phyloP scores from a whole-genome alignment of 177 flowering plant species.

The Vitis hybrid region DNA sequence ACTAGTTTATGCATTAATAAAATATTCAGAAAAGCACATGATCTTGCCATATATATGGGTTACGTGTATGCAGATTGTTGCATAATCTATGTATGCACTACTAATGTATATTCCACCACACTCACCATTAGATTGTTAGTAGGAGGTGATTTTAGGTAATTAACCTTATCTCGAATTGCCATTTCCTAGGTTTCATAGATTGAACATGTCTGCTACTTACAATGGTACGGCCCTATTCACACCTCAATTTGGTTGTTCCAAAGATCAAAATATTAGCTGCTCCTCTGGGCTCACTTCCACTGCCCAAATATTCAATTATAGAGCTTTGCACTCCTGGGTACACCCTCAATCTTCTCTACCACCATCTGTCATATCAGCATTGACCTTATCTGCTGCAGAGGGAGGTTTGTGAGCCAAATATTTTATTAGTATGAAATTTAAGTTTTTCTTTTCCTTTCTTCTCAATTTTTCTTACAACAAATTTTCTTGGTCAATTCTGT shows the following conservation, averaged over 20 bases:
- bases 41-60: too few relatives aligned
- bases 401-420: conserved; percentile 8
- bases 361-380: conserved; percentile 1
- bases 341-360: conserved; percentile 6
- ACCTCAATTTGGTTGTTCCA: conserved; percentile 21
- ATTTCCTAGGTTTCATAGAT: conserved; percentile 69
- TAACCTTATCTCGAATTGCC: conserved; percentile 1
- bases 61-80: too few relatives aligned
- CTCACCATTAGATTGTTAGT: too few relatives aligned
- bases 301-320: not conserved
- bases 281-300: not conserved
- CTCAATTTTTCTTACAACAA: not conserved
- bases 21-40: too few relatives aligned
- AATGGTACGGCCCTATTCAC: conserved; percentile 29
- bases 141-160: too few relatives aligned
- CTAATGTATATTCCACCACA: too few relatives aligned
- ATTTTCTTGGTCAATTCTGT: conserved; percentile 15
- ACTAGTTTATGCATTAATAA: too few relatives aligned
- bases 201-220: conserved; percentile 40
- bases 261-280: not conserved
- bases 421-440: not conserved
- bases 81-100: too few relatives aligned
- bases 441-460: not conserved
- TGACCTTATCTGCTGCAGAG: conserved; percentile 4
- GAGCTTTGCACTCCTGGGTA: conserved; percentile 2